Evolutionary conservation across 495 filamentous ascomycete species (phyloP).

Genomic region (Chaetomium tenue): DNA sequence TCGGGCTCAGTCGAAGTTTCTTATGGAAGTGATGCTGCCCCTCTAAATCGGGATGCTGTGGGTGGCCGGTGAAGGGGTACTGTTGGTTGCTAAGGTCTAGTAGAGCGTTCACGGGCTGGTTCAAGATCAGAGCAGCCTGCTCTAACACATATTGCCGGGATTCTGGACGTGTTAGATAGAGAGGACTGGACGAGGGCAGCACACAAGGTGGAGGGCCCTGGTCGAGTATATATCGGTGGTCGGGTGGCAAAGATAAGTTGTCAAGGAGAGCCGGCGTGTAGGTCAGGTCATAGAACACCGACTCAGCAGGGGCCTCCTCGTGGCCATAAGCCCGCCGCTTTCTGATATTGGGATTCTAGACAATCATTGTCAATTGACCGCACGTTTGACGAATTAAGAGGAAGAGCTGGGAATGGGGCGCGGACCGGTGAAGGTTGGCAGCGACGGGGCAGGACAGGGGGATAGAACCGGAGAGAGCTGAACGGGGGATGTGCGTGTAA

Average conservation of each 20-base stretch:
- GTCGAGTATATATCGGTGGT: constrained; percentile 43
- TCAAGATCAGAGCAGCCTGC: constrained; percentile 36
- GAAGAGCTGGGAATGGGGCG: constrained; percentile 27
- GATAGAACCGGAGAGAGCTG: constrained; percentile 30
- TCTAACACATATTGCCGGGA: constrained; percentile 38
- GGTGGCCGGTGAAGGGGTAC: not conserved
- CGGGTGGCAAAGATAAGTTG: constrained; percentile 33
- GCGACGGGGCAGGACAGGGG: constrained; percentile 21
- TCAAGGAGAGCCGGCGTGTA: constrained; percentile 34
- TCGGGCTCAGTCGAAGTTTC: constrained; percentile 39
- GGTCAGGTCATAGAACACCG: constrained; percentile 39
- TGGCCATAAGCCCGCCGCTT: constrained; percentile 48
- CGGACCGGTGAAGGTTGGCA: constrained; percentile 34
- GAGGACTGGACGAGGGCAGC: constrained; percentile 31
- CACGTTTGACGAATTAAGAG: constrained; percentile 30
- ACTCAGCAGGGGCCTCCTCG: constrained; percentile 42
- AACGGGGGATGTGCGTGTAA: constrained; percentile 36
- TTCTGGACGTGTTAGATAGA: constrained; percentile 34
- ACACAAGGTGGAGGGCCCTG: constrained; percentile 35
- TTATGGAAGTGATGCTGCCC: constrained; percentile 33
- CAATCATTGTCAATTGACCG: constrained; percentile 49
- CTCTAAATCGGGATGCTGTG: not conserved
- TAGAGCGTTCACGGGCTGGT: constrained; percentile 18
- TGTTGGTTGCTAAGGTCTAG: constrained; percentile 23
- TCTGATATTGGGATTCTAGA: constrained; percentile 51